Conservation (phyloP, 2,329 filamentous ascomycete genomes). For the Microcyclosporella mali region DNA sequence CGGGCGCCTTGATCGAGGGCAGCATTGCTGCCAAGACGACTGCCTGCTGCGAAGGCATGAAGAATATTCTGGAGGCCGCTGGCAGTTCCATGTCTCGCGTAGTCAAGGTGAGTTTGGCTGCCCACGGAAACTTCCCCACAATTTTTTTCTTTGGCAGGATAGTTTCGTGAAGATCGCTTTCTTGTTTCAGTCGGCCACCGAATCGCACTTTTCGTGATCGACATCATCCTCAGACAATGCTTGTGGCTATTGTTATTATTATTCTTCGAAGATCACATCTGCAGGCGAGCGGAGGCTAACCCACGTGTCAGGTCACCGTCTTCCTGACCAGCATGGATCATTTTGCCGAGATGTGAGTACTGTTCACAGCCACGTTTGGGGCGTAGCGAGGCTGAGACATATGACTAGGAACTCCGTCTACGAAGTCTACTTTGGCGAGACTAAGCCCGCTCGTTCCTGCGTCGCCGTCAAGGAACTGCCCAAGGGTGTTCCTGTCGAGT, state of each 20-base stretch:
- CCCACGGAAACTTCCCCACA: no score
- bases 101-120: constrained; percentile 66
- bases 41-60: constrained; percentile 70
- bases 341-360: constrained; percentile 62
- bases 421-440: constrained; percentile 65
- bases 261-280: no score
- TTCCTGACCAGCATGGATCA: constrained; percentile 89
- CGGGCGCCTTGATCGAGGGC: constrained; percentile 56
- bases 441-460: constrained; percentile 83
- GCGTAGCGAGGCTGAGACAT: not conserved
- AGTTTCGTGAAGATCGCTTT: no score
- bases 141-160: no score
- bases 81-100: constrained; percentile 72
- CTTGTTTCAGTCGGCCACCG: no score
- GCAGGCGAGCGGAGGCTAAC: no score
- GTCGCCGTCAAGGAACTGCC: constrained; percentile 85
- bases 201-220: no score
- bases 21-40: constrained; percentile 63
- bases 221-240: no score
- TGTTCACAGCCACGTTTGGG: not conserved
- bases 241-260: no score
- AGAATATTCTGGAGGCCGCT: constrained; percentile 74
- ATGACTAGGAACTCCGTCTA: constrained; percentile 64
- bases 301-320: constrained; percentile 46
- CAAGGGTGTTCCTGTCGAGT: constrained; percentile 80